Evolutionary conservation across 352 stramenopile genomes (phyloP), one percentile per base, ranked within the genome.

Genomic region (Phytophthora cactorum): DNA sequence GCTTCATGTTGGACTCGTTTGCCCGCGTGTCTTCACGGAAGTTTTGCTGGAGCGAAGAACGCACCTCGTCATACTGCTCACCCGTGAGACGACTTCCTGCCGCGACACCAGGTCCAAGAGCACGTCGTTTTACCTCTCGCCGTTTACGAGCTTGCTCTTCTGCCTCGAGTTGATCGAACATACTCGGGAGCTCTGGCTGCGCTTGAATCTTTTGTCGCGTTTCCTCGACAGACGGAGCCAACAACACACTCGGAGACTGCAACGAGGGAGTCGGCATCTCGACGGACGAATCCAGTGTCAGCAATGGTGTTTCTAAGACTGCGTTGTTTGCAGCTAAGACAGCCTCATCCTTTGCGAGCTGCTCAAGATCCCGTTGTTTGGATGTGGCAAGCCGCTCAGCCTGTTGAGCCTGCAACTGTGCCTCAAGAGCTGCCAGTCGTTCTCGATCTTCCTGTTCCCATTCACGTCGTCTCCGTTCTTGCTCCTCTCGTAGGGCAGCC

Each of bases 111-210:
- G 51, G 52, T 1, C 63, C 59, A 8, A 72, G 59, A 11, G 63
- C 55, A 31, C 72, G 59, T 54, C 61, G 63, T 29, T 71, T 72
- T 32, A 69, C 17, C 9, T 70, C 68, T 46, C 82, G 78, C 4
- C 66, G 72, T 54, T 81, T 84, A 4, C 66, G 75, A 12, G 67
- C 57, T 52, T 81, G 76, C 32, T 92, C 85, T 63, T 91, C 85
- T 7, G 79, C 84, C 58, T 95, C 86, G 27, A 96, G 82, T 39
- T 92, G 70, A 39, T 90, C 84, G 44, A 96, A 93, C 47, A 97
- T 49, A 43, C 84, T 93, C 11, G 85, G 80, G 1, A 95, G 78
- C 8, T 91, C 78, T 4, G 79, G 70, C 27, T 78, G 57, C 10
- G 56, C 39, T 32, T 56, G 76, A 51, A 86, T 72, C 27, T 73